These are phyloP conservation scores for Graphilbum sp. DNA, from an alignment of 2,329 filamentous ascomycete species.

Conservation along the genomic window DNA sequence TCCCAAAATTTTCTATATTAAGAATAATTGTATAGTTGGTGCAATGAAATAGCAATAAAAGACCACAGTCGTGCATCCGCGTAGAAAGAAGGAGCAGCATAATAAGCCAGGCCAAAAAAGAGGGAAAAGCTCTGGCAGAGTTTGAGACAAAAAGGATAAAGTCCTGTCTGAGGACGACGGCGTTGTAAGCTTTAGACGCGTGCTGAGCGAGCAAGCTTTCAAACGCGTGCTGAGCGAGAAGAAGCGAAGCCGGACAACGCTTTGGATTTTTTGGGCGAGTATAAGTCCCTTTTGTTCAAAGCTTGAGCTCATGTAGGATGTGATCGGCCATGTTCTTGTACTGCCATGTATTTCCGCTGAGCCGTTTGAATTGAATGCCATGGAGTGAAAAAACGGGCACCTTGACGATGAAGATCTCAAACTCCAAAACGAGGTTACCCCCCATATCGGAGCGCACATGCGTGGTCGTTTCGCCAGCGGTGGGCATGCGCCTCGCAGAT, in stretches of 20 bases:
- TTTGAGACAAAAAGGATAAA: no score
- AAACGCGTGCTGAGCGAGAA: no score
- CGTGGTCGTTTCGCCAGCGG: slow-evolving; percentile 76
- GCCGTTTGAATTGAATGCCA: slow-evolving; percentile 95
- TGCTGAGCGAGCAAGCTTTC: no score
- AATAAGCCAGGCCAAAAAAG: not conserved
- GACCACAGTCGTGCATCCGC: not conserved
- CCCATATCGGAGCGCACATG: slow-evolving; percentile 84
- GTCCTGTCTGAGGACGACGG: no score
- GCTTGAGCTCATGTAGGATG: slow-evolving; percentile 70
- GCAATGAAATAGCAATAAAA: not conserved
- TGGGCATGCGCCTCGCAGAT: slow-evolving; percentile 18
- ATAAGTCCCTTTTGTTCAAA: slow-evolving; percentile 29
- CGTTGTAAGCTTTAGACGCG: no score
- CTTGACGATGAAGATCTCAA: slow-evolving; percentile 96
- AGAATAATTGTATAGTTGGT: not conserved
- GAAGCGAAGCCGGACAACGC: no score
- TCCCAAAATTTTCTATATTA: not conserved
- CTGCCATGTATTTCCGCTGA: slow-evolving; percentile 91
- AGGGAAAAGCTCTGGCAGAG: not conserved
- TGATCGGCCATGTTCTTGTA: slow-evolving; percentile 98
- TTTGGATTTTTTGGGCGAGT: no score
- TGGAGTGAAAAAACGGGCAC: slow-evolving; percentile 84
- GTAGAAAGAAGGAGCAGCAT: not conserved
- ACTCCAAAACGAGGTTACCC: slow-evolving; percentile 67